Conservation (phyloP, 192 early-diverging fungal species). For the Chytriomyces sp. region DNA sequence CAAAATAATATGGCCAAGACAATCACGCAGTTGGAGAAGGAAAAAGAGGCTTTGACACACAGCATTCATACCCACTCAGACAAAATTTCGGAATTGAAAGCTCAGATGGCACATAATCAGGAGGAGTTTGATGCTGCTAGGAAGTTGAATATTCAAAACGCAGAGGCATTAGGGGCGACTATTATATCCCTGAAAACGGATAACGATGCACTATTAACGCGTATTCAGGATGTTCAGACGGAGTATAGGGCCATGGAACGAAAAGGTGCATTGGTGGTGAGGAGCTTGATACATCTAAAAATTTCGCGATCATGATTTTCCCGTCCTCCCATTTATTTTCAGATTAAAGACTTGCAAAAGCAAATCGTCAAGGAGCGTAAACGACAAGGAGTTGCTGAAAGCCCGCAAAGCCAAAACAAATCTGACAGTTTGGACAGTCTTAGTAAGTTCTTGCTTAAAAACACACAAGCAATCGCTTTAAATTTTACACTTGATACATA, state of each 20-base stretch:
- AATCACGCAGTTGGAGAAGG: slow-evolving; percentile 45
- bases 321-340: no score
- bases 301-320: no score
- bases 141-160: slow-evolving; percentile 11
- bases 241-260: slow-evolving; percentile 48
- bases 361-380: slow-evolving; percentile 54
- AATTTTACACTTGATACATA: no score
- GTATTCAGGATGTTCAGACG: slow-evolving; percentile 41
- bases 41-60: slow-evolving; percentile 36
- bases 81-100: slow-evolving; percentile 32
- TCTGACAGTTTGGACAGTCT: slow-evolving; percentile 16
- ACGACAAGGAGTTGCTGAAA: slow-evolving; percentile 24
- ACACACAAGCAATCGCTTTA: no score
- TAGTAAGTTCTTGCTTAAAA: background rate
- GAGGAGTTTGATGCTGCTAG: slow-evolving; percentile 18
- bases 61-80: slow-evolving; percentile 24
- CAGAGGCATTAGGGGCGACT: slow-evolving; percentile 13
- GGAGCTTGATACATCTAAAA: no score
- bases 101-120: background rate
- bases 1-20: slow-evolving; percentile 41
- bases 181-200: slow-evolving; percentile 32
- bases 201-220: slow-evolving; percentile 37
- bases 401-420: slow-evolving; percentile 1
- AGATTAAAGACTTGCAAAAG: slow-evolving; percentile 63
- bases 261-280: slow-evolving; percentile 50